Base-by-base conservation (phyloP, 306 rosid species). In the Ormosia emarginata region DNA sequence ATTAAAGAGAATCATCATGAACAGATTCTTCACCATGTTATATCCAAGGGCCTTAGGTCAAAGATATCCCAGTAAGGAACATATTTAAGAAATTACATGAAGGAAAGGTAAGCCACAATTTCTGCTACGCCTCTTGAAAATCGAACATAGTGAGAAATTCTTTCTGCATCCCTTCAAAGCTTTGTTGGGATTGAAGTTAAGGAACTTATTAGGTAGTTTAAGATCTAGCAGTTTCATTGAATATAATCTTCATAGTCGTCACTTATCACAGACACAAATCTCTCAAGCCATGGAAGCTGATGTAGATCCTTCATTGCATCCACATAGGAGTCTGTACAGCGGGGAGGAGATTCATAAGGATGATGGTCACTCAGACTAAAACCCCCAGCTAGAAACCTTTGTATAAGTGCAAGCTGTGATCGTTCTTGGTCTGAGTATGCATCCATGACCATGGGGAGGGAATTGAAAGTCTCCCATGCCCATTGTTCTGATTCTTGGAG, bases 241-340 rank as follows among this genome's bases (percentile, higher is more conserved):
- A 89, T 87, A 71, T 86, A 93, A 80, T 95, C 98, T 74, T 95
- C 98, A 30, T 91, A 95, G 89, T 86, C 88, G 80, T 95, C 97
- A 64, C 97, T 95, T 84, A 93, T 95, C 76, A 91, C 97, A 10
- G 97, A 95, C 79, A 91, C 99, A 29, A 95, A 95, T 79, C 95
- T 90, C 89, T 95, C 99, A 0, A 95, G 94, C 99, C 99, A 95
- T 1, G 99, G 99, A 77, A 95, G 95, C 88, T 95, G 99, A 83
- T 91, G 95, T 39, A 95, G 94, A 85, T 95, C 99, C 85, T 93
- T 95, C 97, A 95, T 83, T 30, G 94, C 86, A 56, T 95, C 99
- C 5, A 59, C 92, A 3, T 90, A 90, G 44, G 97, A 86, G 57
- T 95, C 99, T 81, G 97, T 93, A 81, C 91, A 93, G 15, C 67